These are phyloP conservation scores for Hypoxylon crocopeplum DNA, from an alignment of 495 filamentous ascomycete genomes.

Conservation along the genomic window DNA sequence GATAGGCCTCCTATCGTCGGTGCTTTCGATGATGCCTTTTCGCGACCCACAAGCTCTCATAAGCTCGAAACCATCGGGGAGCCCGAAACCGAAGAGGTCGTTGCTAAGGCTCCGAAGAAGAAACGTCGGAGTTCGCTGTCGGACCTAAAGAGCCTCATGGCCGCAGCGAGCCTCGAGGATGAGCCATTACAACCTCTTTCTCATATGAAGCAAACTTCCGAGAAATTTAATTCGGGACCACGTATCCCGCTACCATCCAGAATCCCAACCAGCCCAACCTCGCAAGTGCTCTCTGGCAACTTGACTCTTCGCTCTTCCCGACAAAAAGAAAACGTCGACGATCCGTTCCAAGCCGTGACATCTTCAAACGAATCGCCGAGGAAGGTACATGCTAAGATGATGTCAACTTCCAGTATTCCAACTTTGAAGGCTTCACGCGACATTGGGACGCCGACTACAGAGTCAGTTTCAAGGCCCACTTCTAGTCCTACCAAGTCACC, in stretches of 20 bases:
- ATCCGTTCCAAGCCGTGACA: conserved; percentile 32
- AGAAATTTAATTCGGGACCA: conserved; percentile 60
- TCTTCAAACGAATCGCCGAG: conserved; percentile 22
- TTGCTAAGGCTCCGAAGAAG: conserved; percentile 62
- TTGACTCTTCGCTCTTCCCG: conserved; percentile 42
- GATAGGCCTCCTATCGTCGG: conserved; percentile 69
- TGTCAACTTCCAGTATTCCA: conserved; percentile 57
- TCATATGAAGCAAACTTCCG: conserved; percentile 63
- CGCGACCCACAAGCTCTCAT: conserved; percentile 56
- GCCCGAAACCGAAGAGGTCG: conserved; percentile 49
- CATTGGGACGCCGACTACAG: conserved; percentile 20
- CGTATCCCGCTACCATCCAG: conserved; percentile 49
- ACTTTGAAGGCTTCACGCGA: conserved; percentile 48
- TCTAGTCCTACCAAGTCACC: conserved; percentile 50
- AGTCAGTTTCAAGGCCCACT: conserved; percentile 42
- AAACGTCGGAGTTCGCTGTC: conserved; percentile 93
- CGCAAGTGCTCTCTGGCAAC: conserved; percentile 24
- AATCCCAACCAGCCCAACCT: conserved; percentile 52
- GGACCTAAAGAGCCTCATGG: conserved; percentile 74
- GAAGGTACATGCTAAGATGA: conserved; percentile 46
- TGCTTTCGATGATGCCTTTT: conserved; percentile 61
- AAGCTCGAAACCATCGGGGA: conserved; percentile 58
- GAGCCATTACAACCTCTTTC: conserved; percentile 50
- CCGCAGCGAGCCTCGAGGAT: conserved; percentile 52
- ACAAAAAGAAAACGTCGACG: conserved; percentile 52